These are phyloP conservation scores for Biancaea sappan DNA, from an alignment of 306 rosid species.

Conservation along the genomic window DNA sequence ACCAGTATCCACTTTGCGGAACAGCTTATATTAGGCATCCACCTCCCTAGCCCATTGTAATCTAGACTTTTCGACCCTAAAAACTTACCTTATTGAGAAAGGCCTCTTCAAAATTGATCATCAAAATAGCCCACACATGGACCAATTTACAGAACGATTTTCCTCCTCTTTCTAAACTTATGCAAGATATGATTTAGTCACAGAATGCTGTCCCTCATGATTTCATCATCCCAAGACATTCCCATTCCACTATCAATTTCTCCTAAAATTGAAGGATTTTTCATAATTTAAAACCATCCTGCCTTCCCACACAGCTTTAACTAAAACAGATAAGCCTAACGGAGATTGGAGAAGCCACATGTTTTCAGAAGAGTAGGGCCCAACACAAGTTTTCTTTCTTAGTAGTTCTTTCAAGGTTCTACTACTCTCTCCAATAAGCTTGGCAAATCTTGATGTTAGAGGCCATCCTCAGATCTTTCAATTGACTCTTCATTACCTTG, in stretches of 20 bases:
- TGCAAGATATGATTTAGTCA: neutral
- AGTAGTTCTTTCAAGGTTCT: neutral
- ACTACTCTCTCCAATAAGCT: neutral
- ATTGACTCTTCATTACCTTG: neutral
- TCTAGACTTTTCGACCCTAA: neutral
- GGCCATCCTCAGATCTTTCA: neutral
- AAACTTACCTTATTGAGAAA: neutral
- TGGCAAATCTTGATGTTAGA: neutral
- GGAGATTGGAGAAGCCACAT: neutral
- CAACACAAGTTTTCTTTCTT: too few species aligned
- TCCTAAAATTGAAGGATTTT: neutral
- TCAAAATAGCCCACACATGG: neutral
- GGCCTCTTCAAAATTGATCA: neutral
- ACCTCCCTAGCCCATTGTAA: neutral
- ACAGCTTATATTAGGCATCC: neutral
- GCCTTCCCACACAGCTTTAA: neutral
- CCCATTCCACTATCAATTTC: neutral
- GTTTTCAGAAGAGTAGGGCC: too few species aligned
- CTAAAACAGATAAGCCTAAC: neutral
- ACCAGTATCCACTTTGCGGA: neutral
- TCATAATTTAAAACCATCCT: neutral
- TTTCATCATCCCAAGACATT: neutral
- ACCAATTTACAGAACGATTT: neutral
- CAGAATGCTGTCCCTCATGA: neutral
- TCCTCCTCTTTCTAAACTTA: neutral